Evolutionary conservation across 495 filamentous ascomycete genomes (phyloP).

Genomic region (Clohesyomyces aquaticus): DNA sequence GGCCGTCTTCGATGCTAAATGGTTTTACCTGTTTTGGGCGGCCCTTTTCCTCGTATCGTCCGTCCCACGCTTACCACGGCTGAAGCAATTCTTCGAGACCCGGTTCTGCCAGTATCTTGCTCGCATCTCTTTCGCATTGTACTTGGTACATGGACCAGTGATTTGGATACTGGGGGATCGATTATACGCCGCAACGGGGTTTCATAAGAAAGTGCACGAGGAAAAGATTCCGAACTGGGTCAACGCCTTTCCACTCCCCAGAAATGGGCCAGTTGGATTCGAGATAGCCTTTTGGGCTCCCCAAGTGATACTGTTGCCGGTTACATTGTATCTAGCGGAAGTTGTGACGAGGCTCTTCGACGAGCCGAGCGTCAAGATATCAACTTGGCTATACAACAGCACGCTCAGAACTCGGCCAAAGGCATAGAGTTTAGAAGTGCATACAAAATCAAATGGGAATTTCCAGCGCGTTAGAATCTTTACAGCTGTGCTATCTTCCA

Average conservation of each 20-base stretch:
- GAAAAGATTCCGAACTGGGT: constrained; percentile 52
- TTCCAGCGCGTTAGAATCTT: too few species aligned
- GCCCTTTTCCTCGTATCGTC: constrained; percentile 45
- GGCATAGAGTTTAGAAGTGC: too few species aligned
- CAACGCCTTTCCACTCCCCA: constrained; percentile 53
- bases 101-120: constrained; percentile 54
- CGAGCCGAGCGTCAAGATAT: constrained; percentile 58
- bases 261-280: constrained; percentile 56
- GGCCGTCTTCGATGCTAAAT: constrained; percentile 53
- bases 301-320: constrained; percentile 58
- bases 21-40: constrained; percentile 42
- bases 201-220: constrained; percentile 47
- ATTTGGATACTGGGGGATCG: constrained; percentile 53
- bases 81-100: constrained; percentile 36
- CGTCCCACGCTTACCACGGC: constrained; percentile 26
- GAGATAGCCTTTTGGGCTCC: constrained; percentile 58
- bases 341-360: constrained; percentile 59
- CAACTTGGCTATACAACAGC: constrained; percentile 57
- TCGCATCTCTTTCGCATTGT: constrained; percentile 56
- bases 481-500: too few species aligned
- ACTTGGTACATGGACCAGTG: constrained; percentile 59
- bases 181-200: constrained; percentile 59
- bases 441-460: too few species aligned
- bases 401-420: too few species aligned
- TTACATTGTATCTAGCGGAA: constrained; percentile 63